Base-by-base conservation (phyloP, 140 eudicot genomes). In the Bidens hawaiensis region DNA sequence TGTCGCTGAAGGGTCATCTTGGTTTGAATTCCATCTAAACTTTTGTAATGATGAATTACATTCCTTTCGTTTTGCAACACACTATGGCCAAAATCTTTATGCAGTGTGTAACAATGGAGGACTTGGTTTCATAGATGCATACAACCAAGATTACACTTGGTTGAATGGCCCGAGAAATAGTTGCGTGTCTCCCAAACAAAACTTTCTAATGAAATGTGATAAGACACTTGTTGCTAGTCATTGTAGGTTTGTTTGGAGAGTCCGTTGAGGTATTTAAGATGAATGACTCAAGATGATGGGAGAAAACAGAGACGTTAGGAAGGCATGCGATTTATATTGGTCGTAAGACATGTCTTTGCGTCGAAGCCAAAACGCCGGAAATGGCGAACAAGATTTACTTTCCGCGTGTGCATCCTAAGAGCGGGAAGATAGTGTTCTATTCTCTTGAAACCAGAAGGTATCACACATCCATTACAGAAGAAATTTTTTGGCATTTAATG, bases 311-410 rank as follows among this genome's bases (percentile, higher is more conserved):
- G 25, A 15, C 24, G 25, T 34, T 67, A 30, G 72, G 72, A 22
- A 67, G 50, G n/a, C 36, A 62, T 16, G 23, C 21, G 34, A 60
- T 51, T 52, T 60, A 38, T 40, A 38, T 71, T 19, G 19, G 25
- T 62, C 9, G 17, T 36, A 8, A 47, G n/a, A 23, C 66, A 23
- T 60, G 66, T 40, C 18, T 60, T 25, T 60, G 50, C 50, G 22
- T 60, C 24, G 51, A 60, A 7, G 66, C 66, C 49, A 60, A 21
- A 60, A 14, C 14, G 12, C 66, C 33, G 14, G 51, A 31, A 36
- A 61, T 61, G 48, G 65, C 14, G 12, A 59, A 59, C 65, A 34
- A 19, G 65, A 59, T 34, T 5, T 59, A 59, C 16, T 34, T 59
- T 59, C 65, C 65, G 13, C 8, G 16, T 0, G n/a, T 59, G 30